Conservation (phyloP, 768 basidiomycete species). For the Hortiboletus campestris region DNA sequence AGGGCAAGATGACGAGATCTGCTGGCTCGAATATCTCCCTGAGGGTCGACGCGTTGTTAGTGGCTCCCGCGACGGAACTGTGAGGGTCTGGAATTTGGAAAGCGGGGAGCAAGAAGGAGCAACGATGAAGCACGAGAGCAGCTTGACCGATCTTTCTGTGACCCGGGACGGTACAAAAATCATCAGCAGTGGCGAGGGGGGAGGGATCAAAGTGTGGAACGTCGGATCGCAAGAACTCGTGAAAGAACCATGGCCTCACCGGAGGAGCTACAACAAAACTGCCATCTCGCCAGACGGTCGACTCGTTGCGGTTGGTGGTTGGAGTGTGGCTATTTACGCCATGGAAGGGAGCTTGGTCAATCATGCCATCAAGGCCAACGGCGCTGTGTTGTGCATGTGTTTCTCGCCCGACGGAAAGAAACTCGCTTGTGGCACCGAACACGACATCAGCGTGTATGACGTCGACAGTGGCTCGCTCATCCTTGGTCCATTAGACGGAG, state of each 20-base stretch:
- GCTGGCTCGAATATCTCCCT: background rate
- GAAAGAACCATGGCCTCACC: background rate
- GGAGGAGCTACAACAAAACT: accelerated
- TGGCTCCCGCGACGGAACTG: background rate
- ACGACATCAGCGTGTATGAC: background rate
- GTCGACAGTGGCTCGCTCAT: background rate
- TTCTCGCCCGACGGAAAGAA: constrained; percentile 5
- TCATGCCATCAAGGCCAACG: background rate
- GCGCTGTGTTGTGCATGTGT: background rate
- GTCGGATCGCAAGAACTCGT: background rate
- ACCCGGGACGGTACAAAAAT: background rate
- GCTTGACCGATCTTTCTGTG: background rate
- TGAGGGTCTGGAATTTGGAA: background rate
- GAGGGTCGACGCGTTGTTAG: background rate
- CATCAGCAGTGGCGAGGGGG: background rate
- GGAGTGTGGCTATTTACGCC: no score
- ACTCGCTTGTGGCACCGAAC: background rate
- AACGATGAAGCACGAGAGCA: background rate
- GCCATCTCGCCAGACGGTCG: constrained; percentile 1
- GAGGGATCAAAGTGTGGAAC: background rate
- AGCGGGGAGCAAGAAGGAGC: background rate
- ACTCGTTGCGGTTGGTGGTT: background rate
- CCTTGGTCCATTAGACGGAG: background rate
- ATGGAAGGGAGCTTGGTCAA: background rate
- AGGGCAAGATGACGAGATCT: background rate